A percentile compares a stretch with the other conserved stretches of the same genome.
These are phyloP conservation scores for Neoascochyta sp. DNA, from an alignment of 2,329 filamentous ascomycete genomes.

Conservation along the genomic window DNA sequence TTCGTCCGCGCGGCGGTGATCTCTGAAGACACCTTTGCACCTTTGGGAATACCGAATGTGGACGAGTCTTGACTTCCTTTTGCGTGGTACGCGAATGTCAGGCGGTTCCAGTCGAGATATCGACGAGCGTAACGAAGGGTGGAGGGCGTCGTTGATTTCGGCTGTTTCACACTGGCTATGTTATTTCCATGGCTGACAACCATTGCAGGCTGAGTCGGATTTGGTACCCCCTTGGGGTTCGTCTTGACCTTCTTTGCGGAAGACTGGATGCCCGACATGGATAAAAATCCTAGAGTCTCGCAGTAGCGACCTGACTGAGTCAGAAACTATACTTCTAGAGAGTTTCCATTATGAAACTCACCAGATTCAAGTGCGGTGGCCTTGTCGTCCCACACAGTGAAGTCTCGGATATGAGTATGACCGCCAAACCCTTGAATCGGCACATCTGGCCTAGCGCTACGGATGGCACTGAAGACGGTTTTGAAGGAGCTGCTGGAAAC, in stretches of 20 bases:
- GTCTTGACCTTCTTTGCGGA: slow-evolving; percentile 43
- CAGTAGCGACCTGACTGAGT: slow-evolving; percentile 53
- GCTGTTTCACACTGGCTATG: slow-evolving; percentile 30
- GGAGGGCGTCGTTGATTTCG: slow-evolving; percentile 30
- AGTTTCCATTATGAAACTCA: slow-evolving; percentile 3
- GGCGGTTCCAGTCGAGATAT: slow-evolving; percentile 66
- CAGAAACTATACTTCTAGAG: neutral
- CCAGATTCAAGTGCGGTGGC: slow-evolving; percentile 60
- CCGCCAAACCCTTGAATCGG: slow-evolving; percentile 65
- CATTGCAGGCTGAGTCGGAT: slow-evolving; percentile 40
- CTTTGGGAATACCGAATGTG: slow-evolving; percentile 50
- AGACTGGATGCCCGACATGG: slow-evolving; percentile 57
- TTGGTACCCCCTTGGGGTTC: slow-evolving; percentile 43
- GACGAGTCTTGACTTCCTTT: slow-evolving; percentile 45
- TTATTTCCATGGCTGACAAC: slow-evolving; percentile 26
- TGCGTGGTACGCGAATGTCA: slow-evolving; percentile 63
- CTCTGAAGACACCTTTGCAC: slow-evolving; percentile 46
- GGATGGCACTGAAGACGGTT: slow-evolving; percentile 57
- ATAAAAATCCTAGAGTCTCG: slow-evolving; percentile 64
- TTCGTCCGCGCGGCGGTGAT: slow-evolving; percentile 52
- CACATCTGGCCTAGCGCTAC: slow-evolving; percentile 52
- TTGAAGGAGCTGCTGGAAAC: slow-evolving; percentile 46
- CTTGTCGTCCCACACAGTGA: slow-evolving; percentile 59
- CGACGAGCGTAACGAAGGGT: slow-evolving; percentile 53
- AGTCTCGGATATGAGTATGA: slow-evolving; percentile 63